Percentiles rank a stretch among this genome's conserved stretches.
Evolutionary conservation across 352 stramenopile species (phyloP).

Genomic region (Phytophthora rubi): DNA sequence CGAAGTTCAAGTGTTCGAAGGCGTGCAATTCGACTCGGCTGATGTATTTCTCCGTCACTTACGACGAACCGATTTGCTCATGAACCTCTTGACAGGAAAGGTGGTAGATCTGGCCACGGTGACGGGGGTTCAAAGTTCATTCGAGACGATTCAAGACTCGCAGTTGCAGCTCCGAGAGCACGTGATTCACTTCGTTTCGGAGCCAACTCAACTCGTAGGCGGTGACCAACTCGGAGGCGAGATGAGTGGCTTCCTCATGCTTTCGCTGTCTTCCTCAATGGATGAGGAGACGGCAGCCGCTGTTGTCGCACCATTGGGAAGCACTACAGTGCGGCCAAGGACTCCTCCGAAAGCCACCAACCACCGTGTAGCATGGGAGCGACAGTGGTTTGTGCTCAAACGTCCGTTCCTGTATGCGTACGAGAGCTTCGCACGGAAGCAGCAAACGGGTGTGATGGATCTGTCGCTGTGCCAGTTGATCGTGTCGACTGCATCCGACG

Average conservation of each 20-base stretch:
- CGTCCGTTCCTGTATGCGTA: conserved; percentile 81
- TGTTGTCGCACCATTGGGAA: conserved; percentile 33
- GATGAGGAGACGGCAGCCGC: conserved; percentile 55
- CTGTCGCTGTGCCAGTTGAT: conserved; percentile 69
- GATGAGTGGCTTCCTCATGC: conserved; percentile 82
- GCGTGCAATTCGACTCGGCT: conserved; percentile 45
- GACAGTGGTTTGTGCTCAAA: conserved; percentile 85
- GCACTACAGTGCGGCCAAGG: conserved; percentile 11
- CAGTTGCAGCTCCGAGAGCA: conserved; percentile 15
- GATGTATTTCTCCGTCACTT: conserved; percentile 61
- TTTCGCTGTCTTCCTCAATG: conserved; percentile 54
- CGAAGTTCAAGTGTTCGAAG: conserved; percentile 51
- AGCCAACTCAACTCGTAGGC: conserved; percentile 53
- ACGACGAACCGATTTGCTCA: conserved; percentile 51
- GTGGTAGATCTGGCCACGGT: conserved; percentile 31
- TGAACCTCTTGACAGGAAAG: conserved; percentile 48
- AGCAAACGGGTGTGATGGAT: conserved; percentile 76
- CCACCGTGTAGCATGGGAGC: conserved; percentile 49
- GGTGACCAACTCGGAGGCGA: conserved; percentile 45
- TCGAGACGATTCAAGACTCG: not conserved
- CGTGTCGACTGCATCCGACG: conserved; percentile 33
- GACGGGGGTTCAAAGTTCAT: conserved; percentile 3
- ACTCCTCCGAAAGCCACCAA: conserved; percentile 11
- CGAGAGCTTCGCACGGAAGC: conserved; percentile 70
- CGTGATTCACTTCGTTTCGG: conserved; percentile 60